Base-by-base conservation (phyloP, 2,329 filamentous ascomycete species). In the Fusarium sp. region DNA sequence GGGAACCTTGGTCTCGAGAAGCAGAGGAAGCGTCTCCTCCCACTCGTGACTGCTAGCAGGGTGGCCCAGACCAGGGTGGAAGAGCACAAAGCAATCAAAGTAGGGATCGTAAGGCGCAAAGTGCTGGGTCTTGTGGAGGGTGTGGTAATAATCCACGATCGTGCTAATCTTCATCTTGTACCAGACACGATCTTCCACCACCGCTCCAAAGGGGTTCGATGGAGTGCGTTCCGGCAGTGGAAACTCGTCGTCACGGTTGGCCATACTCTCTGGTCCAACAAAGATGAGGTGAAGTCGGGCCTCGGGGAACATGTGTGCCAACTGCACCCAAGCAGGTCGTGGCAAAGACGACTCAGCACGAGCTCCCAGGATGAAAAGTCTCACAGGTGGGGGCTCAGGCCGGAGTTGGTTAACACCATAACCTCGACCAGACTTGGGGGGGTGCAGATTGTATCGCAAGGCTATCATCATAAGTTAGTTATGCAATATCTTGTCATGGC, bases 61-160 rank as follows among this genome's bases (percentile, higher is more conserved):
- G 82, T 99, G 97, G 14, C 97, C 97, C 20, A 99, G 89, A 10
- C 97, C 97, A 0, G 97, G 97, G 80, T 99, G 97, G 88, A 98
- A 99, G 61, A 98, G 89, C 79, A 99, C 92, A 81, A 99, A 98
- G 83, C 94, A 97, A 86, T 99, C 97, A 83, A 99, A 98, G 85
- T 99, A 99, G 1, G 97, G 97, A 81, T 99, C 97, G 81, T 97
- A 98, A 0, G 97, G 97, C 67, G 94, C 91, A 85, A 98, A 99
- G 81, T 95, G 90, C 57, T 95, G 93, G 0, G 96, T 94, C 81
- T 95, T 91, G 85, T 99, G 96, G 77, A 99, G 90, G 3, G 94
- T 98, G 84, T 99, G 96, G 86, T 97, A 99, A 85, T 99, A 98
- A 78, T 99, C 97, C 61, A 98, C 96, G 80, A 95, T 98, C 1